A percentile compares a stretch with the other conserved stretches of the same genome.
These are phyloP conservation scores for Eimeria mitis DNA, from an alignment of 169 alveolate genomes.

Conservation along the genomic window DNA sequence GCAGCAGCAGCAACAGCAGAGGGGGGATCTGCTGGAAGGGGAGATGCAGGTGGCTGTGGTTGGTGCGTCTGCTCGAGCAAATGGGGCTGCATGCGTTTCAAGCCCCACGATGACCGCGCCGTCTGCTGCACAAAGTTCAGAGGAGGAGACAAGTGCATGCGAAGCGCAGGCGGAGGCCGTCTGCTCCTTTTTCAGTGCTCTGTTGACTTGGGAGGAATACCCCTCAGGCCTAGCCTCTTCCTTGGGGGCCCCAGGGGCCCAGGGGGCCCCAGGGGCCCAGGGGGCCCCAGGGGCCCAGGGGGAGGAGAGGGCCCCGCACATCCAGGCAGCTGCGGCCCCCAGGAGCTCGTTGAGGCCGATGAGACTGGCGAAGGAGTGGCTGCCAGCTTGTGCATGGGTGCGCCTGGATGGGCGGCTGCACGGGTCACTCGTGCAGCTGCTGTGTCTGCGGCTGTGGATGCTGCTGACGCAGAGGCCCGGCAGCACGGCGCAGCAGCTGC, in stretches of 20 bases:
- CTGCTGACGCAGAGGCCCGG: slow-evolving; percentile 63
- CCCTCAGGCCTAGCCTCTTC: background rate
- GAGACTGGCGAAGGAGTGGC: background rate
- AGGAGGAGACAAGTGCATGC: background rate
- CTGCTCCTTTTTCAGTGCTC: slow-evolving; percentile 10
- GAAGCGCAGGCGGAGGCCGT: background rate
- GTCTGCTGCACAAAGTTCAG: background rate
- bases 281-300: background rate
- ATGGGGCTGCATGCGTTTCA: slow-evolving; percentile 20
- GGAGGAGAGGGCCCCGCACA: background rate
- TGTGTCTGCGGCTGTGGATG: slow-evolving; percentile 41
- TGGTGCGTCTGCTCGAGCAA: background rate
- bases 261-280: background rate
- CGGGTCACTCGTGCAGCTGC: slow-evolving; percentile 66
- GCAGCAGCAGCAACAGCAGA: background rate
- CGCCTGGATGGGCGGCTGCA: slow-evolving; percentile 80
- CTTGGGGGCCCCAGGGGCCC: background rate
- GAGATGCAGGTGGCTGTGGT: background rate
- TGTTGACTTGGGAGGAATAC: slow-evolving; percentile 16
- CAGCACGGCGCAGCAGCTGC: slow-evolving; percentile 77
- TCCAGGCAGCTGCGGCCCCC: background rate
- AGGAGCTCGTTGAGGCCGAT: background rate
- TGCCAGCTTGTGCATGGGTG: slow-evolving; percentile 68
- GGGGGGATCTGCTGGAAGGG: background rate
- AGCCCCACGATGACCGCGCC: background rate